Percentiles rank a stretch among this genome's conserved stretches.
phyloP scores from a whole-genome alignment of 1,284 basidiomycete genomes.

The Ceratobasidium sp. region DNA sequence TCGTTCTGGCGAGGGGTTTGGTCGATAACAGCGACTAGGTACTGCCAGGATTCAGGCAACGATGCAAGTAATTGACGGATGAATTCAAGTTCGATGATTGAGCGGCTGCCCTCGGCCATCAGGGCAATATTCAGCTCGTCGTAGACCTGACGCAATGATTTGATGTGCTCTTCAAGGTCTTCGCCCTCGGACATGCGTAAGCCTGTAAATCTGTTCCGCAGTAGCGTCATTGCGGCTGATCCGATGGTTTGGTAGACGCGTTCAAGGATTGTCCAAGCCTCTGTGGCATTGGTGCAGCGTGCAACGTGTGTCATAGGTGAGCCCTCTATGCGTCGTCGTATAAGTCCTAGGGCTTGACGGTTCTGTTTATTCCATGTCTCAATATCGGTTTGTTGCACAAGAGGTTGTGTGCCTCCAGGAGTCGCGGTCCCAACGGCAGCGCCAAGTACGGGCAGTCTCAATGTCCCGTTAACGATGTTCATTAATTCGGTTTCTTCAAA shows the following conservation, averaged over 20 bases:
- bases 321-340: slow-evolving; percentile 7
- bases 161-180: slow-evolving; percentile 23
- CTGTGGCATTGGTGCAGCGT: neutral
- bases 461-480: neutral
- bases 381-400: neutral
- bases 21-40: too few species aligned
- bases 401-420: neutral
- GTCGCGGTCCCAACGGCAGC: neutral
- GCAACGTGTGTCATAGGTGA: slow-evolving; percentile 24
- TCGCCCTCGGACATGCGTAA: neutral
- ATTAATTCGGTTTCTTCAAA: slow-evolving; percentile 4
- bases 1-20: too few species aligned
- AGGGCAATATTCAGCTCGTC: slow-evolving; percentile 26
- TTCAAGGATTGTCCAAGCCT: neutral
- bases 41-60: slow-evolving; percentile 23
- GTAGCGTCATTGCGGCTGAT: slow-evolving; percentile 18
- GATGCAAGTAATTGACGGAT: slow-evolving; percentile 18
- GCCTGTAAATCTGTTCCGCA: slow-evolving; percentile 1
- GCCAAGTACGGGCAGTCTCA: neutral
- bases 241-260: slow-evolving; percentile 15
- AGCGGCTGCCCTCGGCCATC: neutral
- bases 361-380: neutral
- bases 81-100: slow-evolving; percentile 25
- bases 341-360: neutral
- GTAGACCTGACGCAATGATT: neutral